A percentile compares a stretch with the other conserved stretches of the same genome.
Evolutionary conservation across 1,284 basidiomycete genomes (phyloP).

Genomic region (Sporisorium graminicola): DNA sequence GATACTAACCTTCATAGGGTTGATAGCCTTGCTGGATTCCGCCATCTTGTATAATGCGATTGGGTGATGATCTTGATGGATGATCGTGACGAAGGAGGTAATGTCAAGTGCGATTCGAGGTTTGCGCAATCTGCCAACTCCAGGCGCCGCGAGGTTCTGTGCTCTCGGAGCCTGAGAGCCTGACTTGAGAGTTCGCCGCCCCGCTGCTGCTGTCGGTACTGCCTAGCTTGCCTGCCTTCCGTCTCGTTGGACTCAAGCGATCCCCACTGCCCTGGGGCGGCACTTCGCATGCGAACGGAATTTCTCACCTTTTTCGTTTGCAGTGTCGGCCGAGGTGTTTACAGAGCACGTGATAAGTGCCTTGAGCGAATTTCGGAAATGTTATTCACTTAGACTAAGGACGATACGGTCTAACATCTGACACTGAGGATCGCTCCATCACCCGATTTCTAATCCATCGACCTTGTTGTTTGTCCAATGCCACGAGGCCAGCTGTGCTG

Average conservation of each 20-base stretch:
- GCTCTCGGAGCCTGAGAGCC: background rate
- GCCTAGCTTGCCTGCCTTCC: background rate
- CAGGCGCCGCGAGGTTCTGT: background rate
- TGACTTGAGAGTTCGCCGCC: too few relatives aligned
- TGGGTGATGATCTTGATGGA: constrained; percentile 52
- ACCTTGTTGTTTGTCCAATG: too few relatives aligned
- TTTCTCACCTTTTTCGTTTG: background rate
- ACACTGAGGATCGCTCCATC: background rate
- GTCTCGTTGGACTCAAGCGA: constrained; percentile 17
- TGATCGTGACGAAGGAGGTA: constrained; percentile 52
- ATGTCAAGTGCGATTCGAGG: constrained; percentile 22
- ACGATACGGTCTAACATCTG: background rate
- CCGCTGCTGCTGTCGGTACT: too few relatives aligned
- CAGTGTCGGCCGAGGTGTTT: background rate
- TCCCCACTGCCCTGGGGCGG: background rate
- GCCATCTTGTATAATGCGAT: constrained; percentile 56
- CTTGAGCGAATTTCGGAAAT: too few relatives aligned
- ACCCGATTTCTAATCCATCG: background rate
- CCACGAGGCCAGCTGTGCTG: too few relatives aligned
- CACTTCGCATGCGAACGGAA: background rate
- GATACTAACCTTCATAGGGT: constrained; percentile 68
- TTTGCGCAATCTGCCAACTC: constrained; percentile 11
- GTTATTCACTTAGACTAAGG: too few relatives aligned
- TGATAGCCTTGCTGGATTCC: constrained; percentile 68
- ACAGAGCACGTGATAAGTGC: background rate